phyloP scores from a whole-genome alignment of 2,329 filamentous ascomycete species.

The Diaporthe batatas region DNA sequence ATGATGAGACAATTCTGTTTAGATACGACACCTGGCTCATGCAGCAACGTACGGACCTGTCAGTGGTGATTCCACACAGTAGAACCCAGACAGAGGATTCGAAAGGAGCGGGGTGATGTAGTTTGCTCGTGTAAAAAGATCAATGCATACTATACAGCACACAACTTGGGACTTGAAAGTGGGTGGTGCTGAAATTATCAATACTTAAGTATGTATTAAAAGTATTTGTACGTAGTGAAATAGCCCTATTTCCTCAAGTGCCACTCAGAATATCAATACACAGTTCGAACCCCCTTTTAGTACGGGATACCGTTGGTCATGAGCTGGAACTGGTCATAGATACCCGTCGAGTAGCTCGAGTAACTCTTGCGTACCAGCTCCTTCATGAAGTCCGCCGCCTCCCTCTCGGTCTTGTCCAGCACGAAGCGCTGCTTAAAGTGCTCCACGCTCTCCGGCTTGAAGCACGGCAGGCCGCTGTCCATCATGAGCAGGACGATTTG shows the following conservation, averaged over 20 bases:
- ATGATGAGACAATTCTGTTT: background rate
- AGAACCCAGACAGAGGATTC: no score
- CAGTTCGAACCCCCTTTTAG: conserved; percentile 58
- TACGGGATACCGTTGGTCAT: conserved; percentile 98
- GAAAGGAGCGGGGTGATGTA: no score
- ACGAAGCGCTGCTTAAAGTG: conserved; percentile 96
- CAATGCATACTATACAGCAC: no score
- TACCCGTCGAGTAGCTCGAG: conserved; percentile 89
- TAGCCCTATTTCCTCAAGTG: conserved; percentile 15
- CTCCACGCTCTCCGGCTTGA: conserved; percentile 94
- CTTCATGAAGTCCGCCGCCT: conserved; percentile 95
- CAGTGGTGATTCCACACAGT: background rate
- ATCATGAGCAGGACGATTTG: conserved; percentile 96
- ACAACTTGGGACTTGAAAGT: background rate
- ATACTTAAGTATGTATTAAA: conserved; percentile 10
- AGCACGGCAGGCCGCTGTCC: conserved; percentile 95
- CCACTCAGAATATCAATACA: conserved; percentile 8
- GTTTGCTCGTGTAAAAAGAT: no score
- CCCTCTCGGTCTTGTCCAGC: conserved; percentile 88
- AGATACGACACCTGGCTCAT: background rate
- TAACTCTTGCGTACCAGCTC: conserved; percentile 92
- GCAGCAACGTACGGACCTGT: background rate
- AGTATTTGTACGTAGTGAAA: background rate
- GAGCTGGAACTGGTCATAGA: conserved; percentile 98
- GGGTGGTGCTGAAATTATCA: no score